These are phyloP conservation scores for Malus hybrid DNA, from an alignment of 331 rosid species.

Conservation along the genomic window DNA sequence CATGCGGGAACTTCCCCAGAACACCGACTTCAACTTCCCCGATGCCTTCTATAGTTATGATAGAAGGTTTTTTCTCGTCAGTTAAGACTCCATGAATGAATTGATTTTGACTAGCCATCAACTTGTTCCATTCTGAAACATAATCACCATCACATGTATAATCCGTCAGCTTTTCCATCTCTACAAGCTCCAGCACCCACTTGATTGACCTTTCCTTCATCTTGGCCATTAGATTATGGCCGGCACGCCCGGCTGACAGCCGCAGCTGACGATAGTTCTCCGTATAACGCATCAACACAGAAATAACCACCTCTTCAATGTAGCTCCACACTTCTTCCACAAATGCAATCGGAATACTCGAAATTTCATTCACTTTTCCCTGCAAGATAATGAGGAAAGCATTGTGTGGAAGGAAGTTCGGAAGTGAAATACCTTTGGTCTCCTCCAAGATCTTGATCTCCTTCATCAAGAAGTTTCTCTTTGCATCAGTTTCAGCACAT, in stretches of 20 bases:
- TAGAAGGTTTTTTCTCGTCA: accelerated
- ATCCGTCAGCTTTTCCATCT: no score
- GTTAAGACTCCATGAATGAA: no score
- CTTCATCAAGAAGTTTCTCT: constrained; percentile 12
- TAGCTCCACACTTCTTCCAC: constrained; percentile 34
- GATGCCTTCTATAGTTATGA: constrained; percentile 14
- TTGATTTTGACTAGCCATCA: no score
- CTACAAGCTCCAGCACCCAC: no score
- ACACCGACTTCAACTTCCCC: constrained; percentile 15
- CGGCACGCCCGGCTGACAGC: no score
- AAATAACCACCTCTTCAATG: background rate
- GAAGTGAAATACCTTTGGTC: constrained; percentile 34
- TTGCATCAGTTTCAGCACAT: constrained; percentile 8
- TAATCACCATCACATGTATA: no score
- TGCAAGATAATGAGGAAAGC: constrained; percentile 26
- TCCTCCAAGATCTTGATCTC: constrained; percentile 41
- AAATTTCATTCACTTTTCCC: constrained; percentile 24
- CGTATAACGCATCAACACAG: no score
- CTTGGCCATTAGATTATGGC: no score
- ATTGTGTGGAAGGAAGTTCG: constrained; percentile 32
- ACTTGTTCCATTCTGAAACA: no score
- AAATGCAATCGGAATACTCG: constrained; percentile 21
- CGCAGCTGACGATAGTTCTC: no score
- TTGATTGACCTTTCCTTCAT: no score
- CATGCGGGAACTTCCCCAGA: background rate